Conservation (phyloP, 2,329 filamentous ascomycete genomes). For the Aspergillus fischeri region DNA sequence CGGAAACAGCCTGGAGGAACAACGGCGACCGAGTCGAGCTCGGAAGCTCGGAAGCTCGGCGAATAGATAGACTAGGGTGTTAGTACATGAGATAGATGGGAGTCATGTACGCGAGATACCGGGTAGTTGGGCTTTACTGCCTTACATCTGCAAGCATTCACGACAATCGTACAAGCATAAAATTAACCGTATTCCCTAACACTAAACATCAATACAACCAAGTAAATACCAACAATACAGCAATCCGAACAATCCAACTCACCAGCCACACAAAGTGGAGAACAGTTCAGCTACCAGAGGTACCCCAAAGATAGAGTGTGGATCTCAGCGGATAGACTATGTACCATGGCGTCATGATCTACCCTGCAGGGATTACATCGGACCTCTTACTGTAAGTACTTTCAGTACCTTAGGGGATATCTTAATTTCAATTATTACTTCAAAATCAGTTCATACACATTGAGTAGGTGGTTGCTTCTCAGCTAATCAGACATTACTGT, state of each 20-base stretch:
- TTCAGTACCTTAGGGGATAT: too few species aligned
- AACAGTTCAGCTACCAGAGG: not conserved
- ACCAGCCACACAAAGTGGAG: not conserved
- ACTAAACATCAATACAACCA: not conserved
- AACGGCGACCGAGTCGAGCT: not conserved
- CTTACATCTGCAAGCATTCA: not conserved
- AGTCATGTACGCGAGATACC: not conserved
- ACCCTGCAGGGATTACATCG: not conserved
- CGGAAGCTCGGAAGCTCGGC: fast-evolving
- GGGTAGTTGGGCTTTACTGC: not conserved
- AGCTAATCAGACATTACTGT: not conserved
- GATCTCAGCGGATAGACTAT: not conserved
- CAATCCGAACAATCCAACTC: not conserved
- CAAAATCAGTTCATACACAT: not conserved
- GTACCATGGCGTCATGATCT: not conserved
- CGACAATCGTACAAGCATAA: not conserved
- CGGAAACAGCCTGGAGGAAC: not conserved
- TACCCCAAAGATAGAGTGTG: not conserved
- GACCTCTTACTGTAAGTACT: not conserved
- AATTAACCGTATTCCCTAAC: not conserved
- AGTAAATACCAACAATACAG: not conserved
- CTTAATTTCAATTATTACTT: too few species aligned
- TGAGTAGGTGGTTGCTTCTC: not conserved
- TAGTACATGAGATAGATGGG: not conserved
- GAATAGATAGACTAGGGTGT: not conserved